Percentiles rank a stretch among this genome's conserved stretches.
Conservation (phyloP, 768 basidiomycete genomes). For the Tremella fuciformis region DNA sequence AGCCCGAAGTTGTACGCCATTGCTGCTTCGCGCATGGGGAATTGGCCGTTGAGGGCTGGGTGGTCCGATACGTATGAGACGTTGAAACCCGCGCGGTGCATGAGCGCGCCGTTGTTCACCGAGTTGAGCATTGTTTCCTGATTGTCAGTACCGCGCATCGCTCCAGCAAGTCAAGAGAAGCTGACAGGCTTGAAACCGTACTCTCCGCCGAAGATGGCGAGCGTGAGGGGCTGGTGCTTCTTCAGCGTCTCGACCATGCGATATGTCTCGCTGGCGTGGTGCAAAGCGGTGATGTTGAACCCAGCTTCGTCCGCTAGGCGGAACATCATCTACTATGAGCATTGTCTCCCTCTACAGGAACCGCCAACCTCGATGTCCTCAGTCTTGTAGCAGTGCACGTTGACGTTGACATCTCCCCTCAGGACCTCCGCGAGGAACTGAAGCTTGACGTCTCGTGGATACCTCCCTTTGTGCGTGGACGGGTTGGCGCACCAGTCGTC, state of each 20-base stretch:
- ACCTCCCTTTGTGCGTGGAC: conserved; percentile 54
- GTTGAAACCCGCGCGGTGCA: not conserved
- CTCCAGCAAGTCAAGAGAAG: not conserved
- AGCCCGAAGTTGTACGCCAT: conserved; percentile 63
- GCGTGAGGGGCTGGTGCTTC: conserved; percentile 63
- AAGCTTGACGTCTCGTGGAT: conserved; percentile 1
- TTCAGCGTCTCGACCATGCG: conserved; percentile 69
- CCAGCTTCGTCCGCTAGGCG: conserved; percentile 75
- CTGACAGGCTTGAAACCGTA: conserved; percentile 62
- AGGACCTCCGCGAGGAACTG: conserved; percentile 19
- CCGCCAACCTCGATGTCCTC: not conserved
- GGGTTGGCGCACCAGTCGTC: conserved; percentile 62
- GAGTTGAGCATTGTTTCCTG: not conserved
- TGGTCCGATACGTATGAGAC: conserved; percentile 63
- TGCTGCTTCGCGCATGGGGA: conserved; percentile 75
- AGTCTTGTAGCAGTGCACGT: conserved; percentile 58
- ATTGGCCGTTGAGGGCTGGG: conserved; percentile 62
- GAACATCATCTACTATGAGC: conserved; percentile 59
- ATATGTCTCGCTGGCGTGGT: conserved; percentile 74
- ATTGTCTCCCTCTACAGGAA: not conserved
- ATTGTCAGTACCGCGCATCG: not conserved
- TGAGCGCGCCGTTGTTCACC: conserved; percentile 1
- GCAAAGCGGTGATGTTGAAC: conserved; percentile 63
- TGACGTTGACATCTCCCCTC: conserved; percentile 67
- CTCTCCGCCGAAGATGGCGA: conserved; percentile 68